Evolutionary conservation across 345 rosid species (phyloP).

Genomic region (Gossypium herbaceum): DNA sequence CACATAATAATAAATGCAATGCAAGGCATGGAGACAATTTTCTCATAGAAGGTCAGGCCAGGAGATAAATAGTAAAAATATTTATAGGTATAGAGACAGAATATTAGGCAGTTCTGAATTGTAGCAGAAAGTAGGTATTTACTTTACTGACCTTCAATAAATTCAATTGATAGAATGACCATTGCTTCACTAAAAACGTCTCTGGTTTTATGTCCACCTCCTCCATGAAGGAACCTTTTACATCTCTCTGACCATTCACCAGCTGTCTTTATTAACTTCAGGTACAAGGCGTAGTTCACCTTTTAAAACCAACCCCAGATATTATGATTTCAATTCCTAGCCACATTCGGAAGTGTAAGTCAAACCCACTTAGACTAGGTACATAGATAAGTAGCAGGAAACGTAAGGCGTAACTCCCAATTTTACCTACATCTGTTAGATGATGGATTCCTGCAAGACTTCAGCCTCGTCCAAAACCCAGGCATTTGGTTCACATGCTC

Average conservation of each 20-base stretch:
- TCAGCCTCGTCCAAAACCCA: background rate
- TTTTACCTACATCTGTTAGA: background rate
- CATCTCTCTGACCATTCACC: background rate
- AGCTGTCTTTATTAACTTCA: background rate
- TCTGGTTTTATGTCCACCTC: background rate
- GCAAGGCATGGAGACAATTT: too few species aligned
- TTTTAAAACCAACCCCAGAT: background rate
- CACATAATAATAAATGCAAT: too few species aligned
- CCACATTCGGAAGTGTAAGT: background rate
- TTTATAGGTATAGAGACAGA: too few species aligned
- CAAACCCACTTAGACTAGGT: background rate
- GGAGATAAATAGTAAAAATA: too few species aligned
- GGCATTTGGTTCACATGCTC: background rate
- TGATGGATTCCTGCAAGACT: background rate
- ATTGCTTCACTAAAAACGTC: slow-evolving; percentile 3
- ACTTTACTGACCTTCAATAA: slow-evolving; percentile 11
- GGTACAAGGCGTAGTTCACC: background rate
- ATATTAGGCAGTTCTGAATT: background rate
- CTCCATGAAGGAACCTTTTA: background rate
- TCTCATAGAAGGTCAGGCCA: too few species aligned
- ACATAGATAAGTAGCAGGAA: background rate
- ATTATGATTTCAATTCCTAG: background rate
- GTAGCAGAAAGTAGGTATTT: background rate
- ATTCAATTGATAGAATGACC: background rate
- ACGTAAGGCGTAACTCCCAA: background rate